Evolutionary conservation across 805 yeast species (phyloP).

Genomic region (Wickerhamomyces bisporus): DNA sequence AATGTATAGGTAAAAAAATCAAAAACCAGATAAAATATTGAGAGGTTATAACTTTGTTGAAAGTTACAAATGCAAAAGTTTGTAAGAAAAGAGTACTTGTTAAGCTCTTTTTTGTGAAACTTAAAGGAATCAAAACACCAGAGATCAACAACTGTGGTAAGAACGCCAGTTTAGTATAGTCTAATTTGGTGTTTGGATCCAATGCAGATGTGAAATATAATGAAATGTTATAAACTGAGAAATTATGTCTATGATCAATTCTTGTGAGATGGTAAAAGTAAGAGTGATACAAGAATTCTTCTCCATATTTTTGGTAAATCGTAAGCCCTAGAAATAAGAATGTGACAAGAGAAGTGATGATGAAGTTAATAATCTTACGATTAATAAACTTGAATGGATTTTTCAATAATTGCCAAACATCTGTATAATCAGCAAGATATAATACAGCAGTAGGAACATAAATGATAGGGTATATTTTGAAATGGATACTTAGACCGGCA

Average conservation of each 20-base stretch:
- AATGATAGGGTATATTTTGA: slow-evolving; percentile 88
- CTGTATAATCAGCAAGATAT: slow-evolving; percentile 28
- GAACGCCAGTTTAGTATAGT: slow-evolving; percentile 61
- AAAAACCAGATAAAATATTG: slow-evolving; percentile 96
- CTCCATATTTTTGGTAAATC: slow-evolving; percentile 71
- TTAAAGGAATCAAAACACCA: slow-evolving; percentile 52
- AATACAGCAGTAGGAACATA: slow-evolving; percentile 70
- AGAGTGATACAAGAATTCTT: slow-evolving; percentile 69
- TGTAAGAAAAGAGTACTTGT: slow-evolving; percentile 63
- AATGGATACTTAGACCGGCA: slow-evolving; percentile 63
- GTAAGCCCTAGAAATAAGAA: slow-evolving; percentile 41
- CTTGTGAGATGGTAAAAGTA: slow-evolving; percentile 79
- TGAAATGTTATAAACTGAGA: slow-evolving; percentile 77
- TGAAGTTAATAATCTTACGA: slow-evolving; percentile 35
- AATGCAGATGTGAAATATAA: slow-evolving; percentile 56
- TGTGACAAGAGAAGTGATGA: slow-evolving; percentile 35
- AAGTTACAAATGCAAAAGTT: slow-evolving; percentile 71
- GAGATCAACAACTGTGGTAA: slow-evolving; percentile 73
- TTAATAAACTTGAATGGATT: slow-evolving; percentile 31
- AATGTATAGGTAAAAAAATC: slow-evolving; percentile 71
- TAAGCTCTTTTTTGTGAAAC: slow-evolving; percentile 37
- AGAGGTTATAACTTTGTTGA: slow-evolving; percentile 83
- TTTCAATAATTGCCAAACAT: slow-evolving; percentile 21
- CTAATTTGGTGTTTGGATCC: slow-evolving; percentile 12
- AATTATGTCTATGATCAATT: slow-evolving; percentile 92